Percentiles rank a stretch among this genome's conserved stretches.
Evolutionary conservation across 345 rosid species (phyloP).

Genomic region (Gossypium raimondii): DNA sequence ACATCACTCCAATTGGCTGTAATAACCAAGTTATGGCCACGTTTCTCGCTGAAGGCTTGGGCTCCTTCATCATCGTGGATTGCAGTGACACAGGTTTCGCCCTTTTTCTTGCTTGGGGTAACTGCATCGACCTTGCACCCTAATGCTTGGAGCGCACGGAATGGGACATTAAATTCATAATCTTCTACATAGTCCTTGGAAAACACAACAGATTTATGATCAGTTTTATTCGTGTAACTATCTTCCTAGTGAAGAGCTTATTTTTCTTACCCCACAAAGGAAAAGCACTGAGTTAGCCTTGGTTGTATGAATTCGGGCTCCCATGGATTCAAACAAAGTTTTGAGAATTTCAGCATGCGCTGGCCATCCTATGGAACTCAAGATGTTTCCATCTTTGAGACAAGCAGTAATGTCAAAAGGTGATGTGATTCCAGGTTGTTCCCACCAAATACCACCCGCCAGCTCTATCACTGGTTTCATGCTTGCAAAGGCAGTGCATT

Average conservation of each 20-base stretch:
- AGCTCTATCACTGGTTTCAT: conserved; percentile 42
- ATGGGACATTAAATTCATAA: conserved; percentile 41
- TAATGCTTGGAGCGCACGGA: conserved; percentile 43
- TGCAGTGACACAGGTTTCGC: conserved; percentile 41
- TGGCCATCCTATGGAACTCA: conserved; percentile 47
- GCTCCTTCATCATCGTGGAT: conserved; percentile 44
- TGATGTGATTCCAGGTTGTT: conserved; percentile 37
- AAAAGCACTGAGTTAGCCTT: conserved; percentile 32
- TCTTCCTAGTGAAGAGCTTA: background rate
- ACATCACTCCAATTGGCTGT: conserved; percentile 41
- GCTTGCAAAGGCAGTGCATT: conserved; percentile 47
- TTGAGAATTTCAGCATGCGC: conserved; percentile 34
- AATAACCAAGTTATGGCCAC: conserved; percentile 40
- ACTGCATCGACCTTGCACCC: conserved; percentile 46
- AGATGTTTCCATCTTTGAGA: conserved; percentile 38
- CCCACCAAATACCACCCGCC: conserved; percentile 51
- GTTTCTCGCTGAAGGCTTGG: conserved; percentile 41
- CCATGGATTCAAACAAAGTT: conserved; percentile 40
- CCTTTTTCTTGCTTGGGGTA: conserved; percentile 46
- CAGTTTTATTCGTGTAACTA: background rate
- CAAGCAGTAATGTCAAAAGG: conserved; percentile 42
- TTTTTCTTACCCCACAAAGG: conserved; percentile 40
- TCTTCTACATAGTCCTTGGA: conserved; percentile 52
- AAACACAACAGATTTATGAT: background rate
- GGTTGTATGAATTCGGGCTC: conserved; percentile 27